Evolutionary conservation across 495 filamentous ascomycete species (phyloP).

Genomic region (Bathelium albidoporum): DNA sequence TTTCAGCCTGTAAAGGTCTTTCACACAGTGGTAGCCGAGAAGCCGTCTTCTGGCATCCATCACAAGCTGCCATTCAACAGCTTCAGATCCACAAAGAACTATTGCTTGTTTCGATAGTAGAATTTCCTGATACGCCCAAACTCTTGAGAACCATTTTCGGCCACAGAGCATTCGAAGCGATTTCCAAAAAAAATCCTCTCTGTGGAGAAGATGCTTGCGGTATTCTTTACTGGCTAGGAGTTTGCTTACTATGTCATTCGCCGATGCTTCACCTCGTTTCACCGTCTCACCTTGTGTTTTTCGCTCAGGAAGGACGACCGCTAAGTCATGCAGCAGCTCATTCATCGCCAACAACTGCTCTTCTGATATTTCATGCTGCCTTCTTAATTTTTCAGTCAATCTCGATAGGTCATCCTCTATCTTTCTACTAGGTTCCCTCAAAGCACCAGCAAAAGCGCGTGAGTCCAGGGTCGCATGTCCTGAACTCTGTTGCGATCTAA

Average conservation of each 20-base stretch:
- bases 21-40: background rate
- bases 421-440: background rate
- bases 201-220: background rate
- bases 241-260: background rate
- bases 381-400: background rate
- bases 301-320: background rate
- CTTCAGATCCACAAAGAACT: background rate
- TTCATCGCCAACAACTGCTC: background rate
- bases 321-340: background rate
- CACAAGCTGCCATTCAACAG: background rate
- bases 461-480: background rate
- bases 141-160: background rate
- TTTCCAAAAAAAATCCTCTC: background rate
- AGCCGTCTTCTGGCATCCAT: background rate
- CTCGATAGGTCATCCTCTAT: background rate
- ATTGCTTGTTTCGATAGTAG: background rate
- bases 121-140: background rate
- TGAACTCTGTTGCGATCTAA: background rate
- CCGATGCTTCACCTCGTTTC: background rate
- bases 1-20: background rate
- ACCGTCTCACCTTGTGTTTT: no score
- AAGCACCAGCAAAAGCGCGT: background rate
- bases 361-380: background rate
- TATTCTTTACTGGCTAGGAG: background rate
- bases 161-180: background rate